These are phyloP conservation scores for Kalanchoe fedtschenkoi DNA, from an alignment of 164 flowering plant species.

Conservation along the genomic window DNA sequence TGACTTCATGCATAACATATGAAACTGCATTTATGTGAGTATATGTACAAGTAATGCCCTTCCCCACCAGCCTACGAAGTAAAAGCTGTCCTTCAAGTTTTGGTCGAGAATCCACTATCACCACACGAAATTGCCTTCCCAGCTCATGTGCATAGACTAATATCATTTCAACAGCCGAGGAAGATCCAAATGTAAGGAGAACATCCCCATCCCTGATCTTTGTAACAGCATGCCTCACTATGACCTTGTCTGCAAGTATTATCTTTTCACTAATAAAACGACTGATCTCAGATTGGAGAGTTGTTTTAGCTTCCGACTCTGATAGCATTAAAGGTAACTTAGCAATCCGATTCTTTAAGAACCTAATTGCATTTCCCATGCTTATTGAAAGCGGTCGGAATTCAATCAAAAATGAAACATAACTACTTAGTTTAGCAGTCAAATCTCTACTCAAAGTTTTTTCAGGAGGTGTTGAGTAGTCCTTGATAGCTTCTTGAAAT, in stretches of 20 bases:
- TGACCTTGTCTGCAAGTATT: slow-evolving; percentile 68
- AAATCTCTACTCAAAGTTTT: slow-evolving; percentile 65
- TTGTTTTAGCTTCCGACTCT: slow-evolving; percentile 73
- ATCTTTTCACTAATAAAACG: slow-evolving; percentile 78
- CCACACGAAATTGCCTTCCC: slow-evolving; percentile 74
- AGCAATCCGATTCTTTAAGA: slow-evolving; percentile 57
- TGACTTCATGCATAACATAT: slow-evolving; percentile 88
- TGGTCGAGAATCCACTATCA: slow-evolving; percentile 89
- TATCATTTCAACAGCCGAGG: slow-evolving; percentile 79
- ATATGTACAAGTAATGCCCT: slow-evolving; percentile 78
- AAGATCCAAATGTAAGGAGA: slow-evolving; percentile 74
- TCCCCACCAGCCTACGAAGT: slow-evolving; percentile 64
- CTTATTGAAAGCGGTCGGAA: slow-evolving; percentile 90
- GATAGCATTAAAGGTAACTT: slow-evolving; percentile 52
- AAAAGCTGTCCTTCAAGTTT: slow-evolving; percentile 72
- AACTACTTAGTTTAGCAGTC: slow-evolving; percentile 68
- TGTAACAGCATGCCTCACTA: slow-evolving; percentile 79
- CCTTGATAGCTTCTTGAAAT: slow-evolving; percentile 62
- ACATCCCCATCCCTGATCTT: slow-evolving; percentile 91
- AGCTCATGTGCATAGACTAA: slow-evolving; percentile 75
- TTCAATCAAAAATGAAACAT: slow-evolving; percentile 62
- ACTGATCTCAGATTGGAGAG: slow-evolving; percentile 58
- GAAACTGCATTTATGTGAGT: slow-evolving; percentile 86
- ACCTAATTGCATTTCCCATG: slow-evolving; percentile 91
- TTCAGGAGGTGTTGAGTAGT: slow-evolving; percentile 67